Evolutionary conservation across 345 rosid species (phyloP), one percentile per base, ranked within the genome.

Genomic region (Aethionema arabicum): DNA sequence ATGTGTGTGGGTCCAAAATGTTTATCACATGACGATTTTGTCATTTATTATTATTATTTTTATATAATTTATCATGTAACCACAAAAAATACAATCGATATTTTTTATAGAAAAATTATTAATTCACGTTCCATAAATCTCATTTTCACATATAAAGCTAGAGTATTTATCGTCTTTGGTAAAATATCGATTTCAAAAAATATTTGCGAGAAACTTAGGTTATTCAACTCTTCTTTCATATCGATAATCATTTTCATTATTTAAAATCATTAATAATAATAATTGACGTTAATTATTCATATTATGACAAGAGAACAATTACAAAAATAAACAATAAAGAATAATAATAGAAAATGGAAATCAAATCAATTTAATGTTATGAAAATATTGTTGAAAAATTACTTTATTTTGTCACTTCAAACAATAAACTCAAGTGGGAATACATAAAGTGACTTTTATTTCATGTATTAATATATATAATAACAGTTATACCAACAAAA

Each of bases 1-100:
- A 50, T 63, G 59, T 56, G 65, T 50, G 57, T 63, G 69, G 72
- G 68, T 52, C 12, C 52, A 62, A 63, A 31, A 56, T 69, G 30
- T 49, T 41, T 56, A 70, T 56, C 44, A 62, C 42, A 62, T 62
- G 73, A 49, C 29, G 12, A 3, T 45, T 12, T 10, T 32, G 33
- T 16, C 21, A 46, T 63, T 36, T 56, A 10, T 35, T 46, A 55
- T 14, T 37, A 37, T 37, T 37, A n/a, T 37, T 37, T 37, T 1
- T 37, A 21, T 21, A 21, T 21, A 21, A 21, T 21, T 21, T 21
- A 21, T 21, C 27, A 21, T 2, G 27, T 21, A 21, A 21, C 27
- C 27, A 21, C 27, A 21, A 21, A 21, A 21, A n/a, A n/a, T n/a
- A 21, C 27, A 2, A 21, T 21, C 27, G 27, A 21, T 21, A 21